These are phyloP conservation scores for Talaromyces funiculosus DNA, from an alignment of 2,329 filamentous ascomycete species.

Conservation along the genomic window DNA sequence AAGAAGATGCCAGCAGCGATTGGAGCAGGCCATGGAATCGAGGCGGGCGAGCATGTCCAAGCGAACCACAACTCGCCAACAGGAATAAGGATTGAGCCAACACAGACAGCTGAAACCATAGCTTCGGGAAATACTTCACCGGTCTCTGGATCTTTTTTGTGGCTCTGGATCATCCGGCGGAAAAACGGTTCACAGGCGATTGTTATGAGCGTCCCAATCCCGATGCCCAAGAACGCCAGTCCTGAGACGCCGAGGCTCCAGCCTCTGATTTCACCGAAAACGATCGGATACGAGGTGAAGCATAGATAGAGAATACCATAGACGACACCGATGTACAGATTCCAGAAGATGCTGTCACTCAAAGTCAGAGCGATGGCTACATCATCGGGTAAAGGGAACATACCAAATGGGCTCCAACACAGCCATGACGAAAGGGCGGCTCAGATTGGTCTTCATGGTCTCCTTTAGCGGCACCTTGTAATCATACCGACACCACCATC, in stretches of 20 bases:
- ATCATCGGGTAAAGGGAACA: conserved; percentile 16
- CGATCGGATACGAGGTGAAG: conserved; percentile 84
- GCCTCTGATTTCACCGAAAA: conserved; percentile 68
- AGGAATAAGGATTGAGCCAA: conserved; percentile 68
- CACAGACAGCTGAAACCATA: conserved; percentile 71
- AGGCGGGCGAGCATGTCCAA: conserved; percentile 73
- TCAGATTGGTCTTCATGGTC: conserved; percentile 68
- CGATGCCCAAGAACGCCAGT: conserved; percentile 70
- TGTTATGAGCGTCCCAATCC: conserved; percentile 50
- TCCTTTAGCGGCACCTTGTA: conserved; percentile 59
- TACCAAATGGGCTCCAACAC: conserved; percentile 81
- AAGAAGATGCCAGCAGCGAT: conserved; percentile 76
- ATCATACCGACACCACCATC: conserved; percentile 79
- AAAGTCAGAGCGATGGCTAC: not conserved
- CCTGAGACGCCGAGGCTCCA: conserved; percentile 71
- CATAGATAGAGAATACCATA: conserved; percentile 86
- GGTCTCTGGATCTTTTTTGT: conserved; percentile 68
- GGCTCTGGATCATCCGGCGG: conserved; percentile 69
- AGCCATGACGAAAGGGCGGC: conserved; percentile 70
- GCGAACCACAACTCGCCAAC: conserved; percentile 79
- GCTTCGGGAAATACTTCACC: conserved; percentile 71
- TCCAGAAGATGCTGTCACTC: conserved; percentile 61
- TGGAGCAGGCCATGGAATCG: conserved; percentile 76
- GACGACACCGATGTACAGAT: conserved; percentile 65
- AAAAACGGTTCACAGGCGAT: conserved; percentile 61